These are phyloP conservation scores for Phytophthora sojae DNA, from an alignment of 352 stramenopile species.

Conservation along the genomic window DNA sequence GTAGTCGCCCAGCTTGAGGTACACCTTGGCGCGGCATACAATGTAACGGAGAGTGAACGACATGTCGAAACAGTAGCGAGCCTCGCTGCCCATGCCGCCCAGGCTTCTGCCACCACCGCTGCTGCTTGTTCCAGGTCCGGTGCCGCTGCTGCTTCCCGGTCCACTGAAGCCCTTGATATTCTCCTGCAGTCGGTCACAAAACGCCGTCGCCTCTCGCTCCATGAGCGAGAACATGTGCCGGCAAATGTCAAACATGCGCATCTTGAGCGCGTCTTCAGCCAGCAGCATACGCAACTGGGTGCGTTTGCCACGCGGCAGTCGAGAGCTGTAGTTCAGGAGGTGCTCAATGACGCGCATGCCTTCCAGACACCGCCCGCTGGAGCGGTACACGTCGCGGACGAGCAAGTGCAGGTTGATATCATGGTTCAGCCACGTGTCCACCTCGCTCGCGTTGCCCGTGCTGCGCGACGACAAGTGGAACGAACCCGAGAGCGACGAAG, in stretches of 20 bases:
- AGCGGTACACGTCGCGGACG: constrained; percentile 80
- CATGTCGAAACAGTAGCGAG: constrained; percentile 85
- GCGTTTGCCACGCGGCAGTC: constrained; percentile 80
- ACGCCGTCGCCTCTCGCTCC: constrained; percentile 78
- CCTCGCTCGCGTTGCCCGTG: constrained; percentile 66
- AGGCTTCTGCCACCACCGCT: constrained; percentile 70
- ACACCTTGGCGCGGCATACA: constrained; percentile 68
- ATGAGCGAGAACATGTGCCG: constrained; percentile 78
- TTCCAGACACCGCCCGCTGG: constrained; percentile 82
- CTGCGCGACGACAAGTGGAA: constrained; percentile 64
- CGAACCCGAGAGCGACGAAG: constrained; percentile 66
- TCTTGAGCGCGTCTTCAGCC: constrained; percentile 79
- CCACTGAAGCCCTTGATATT: constrained; percentile 71
- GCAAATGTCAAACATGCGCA: constrained; percentile 78
- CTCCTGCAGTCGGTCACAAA: constrained; percentile 75
- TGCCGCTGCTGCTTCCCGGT: constrained; percentile 51
- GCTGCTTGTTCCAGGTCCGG: constrained; percentile 47
- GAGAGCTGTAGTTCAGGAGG: constrained; percentile 73
- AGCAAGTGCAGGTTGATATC: constrained; percentile 87
- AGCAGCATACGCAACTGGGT: constrained; percentile 82
- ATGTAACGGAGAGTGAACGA: constrained; percentile 80
- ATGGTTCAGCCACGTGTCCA: constrained; percentile 85
- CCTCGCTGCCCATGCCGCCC: constrained; percentile 78
- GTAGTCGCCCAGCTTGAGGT: constrained; percentile 61
- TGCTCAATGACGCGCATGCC: constrained; percentile 83